These are phyloP conservation scores for Glutinoglossum americanum DNA, from an alignment of 495 filamentous ascomycete species.

Conservation along the genomic window DNA sequence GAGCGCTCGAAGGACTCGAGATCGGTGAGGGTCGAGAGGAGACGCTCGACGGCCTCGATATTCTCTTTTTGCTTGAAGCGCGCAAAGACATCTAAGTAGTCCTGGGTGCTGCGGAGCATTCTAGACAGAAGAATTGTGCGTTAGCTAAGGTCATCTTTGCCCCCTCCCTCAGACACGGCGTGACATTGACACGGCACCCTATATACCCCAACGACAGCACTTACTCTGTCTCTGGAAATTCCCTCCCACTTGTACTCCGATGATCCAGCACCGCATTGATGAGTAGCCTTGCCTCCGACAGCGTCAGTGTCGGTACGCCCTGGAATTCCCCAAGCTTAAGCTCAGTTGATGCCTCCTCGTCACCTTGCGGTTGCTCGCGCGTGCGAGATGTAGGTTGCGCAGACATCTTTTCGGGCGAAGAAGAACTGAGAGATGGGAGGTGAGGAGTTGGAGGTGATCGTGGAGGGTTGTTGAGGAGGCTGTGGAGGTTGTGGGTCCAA, in stretches of 20 bases:
- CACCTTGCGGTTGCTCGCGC: constrained; percentile 49
- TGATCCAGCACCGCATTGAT: constrained; percentile 70
- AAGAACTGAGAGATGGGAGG: background rate
- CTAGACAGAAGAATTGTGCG: constrained; percentile 14
- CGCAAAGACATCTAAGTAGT: constrained; percentile 82
- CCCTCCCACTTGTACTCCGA: constrained; percentile 39
- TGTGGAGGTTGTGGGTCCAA: background rate
- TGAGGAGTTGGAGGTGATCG: background rate
- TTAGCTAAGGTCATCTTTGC: background rate
- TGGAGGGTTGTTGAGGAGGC: background rate
- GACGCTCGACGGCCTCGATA: constrained; percentile 71
- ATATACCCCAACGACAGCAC: constrained; percentile 1
- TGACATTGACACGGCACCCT: background rate
- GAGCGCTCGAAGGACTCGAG: constrained; percentile 80
- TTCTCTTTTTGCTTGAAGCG: constrained; percentile 89
- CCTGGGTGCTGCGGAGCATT: constrained; percentile 58
- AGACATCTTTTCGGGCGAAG: background rate
- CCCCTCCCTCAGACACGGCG: background rate
- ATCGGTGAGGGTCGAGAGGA: constrained; percentile 54
- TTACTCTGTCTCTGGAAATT: constrained; percentile 45
- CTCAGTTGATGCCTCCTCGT: constrained; percentile 67
- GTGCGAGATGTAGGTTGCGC: constrained; percentile 38
- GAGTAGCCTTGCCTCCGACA: constrained; percentile 78
- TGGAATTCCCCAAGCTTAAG: constrained; percentile 84
- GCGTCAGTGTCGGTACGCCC: constrained; percentile 63